Evolutionary conservation across 495 filamentous ascomycete genomes (phyloP).

Genomic region (Penicillium turbatum): DNA sequence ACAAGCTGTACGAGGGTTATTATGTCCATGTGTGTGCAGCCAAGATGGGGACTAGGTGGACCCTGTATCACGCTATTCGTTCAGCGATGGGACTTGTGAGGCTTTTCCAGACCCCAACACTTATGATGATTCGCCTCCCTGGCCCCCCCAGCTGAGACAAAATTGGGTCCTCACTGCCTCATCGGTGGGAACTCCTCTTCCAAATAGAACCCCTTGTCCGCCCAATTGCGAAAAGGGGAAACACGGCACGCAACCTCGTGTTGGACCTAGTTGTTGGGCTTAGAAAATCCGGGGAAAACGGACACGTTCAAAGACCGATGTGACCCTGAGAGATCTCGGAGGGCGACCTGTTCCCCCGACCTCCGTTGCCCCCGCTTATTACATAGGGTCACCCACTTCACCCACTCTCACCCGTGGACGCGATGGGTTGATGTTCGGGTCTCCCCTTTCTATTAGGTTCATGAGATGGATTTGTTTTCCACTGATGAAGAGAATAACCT

Average conservation of each 20-base stretch:
- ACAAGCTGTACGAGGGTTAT: background rate
- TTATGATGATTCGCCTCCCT: background rate
- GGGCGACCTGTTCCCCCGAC: no score
- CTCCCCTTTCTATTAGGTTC: background rate
- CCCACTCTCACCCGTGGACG: no score
- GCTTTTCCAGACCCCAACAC: background rate
- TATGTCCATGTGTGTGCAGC: background rate
- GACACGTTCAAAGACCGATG: background rate
- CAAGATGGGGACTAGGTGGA: slow-evolving; percentile 3
- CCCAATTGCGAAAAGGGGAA: background rate
- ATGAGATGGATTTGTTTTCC: background rate
- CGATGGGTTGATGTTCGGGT: no score
- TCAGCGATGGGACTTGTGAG: background rate
- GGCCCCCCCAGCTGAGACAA: background rate
- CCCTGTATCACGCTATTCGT: slow-evolving; percentile 4
- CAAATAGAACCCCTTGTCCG: background rate
- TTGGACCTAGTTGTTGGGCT: background rate
- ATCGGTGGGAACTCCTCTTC: background rate
- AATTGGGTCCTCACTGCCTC: background rate
- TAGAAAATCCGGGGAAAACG: background rate
- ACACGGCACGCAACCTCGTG: background rate
- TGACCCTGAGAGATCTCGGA: background rate
- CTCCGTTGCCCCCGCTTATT: no score
- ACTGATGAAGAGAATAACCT: background rate
- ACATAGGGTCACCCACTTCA: no score